Conservation (phyloP, 257 asterid species). For the Buddleja alternifolia region DNA sequence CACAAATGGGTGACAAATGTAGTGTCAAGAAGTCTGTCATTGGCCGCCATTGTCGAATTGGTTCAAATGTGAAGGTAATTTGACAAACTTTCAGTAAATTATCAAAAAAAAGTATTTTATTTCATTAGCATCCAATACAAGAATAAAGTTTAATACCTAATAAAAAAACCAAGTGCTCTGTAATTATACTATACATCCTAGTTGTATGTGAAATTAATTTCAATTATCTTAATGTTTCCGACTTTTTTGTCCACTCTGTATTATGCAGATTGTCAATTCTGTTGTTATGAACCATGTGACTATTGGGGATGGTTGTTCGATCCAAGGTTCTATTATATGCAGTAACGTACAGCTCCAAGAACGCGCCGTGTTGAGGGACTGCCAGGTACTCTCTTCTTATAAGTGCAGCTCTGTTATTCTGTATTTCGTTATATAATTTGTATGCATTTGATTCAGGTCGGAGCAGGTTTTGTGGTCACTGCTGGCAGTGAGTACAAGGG, state of each 20-base stretch:
- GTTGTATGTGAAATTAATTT: background rate
- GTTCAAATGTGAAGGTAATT: slow-evolving; percentile 97
- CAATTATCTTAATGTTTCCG: background rate
- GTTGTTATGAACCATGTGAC: slow-evolving; percentile 89
- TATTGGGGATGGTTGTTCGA: slow-evolving; percentile 89
- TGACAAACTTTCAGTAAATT: slow-evolving; percentile 7
- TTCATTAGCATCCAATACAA: background rate
- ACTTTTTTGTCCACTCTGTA: background rate
- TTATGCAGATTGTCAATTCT: slow-evolving; percentile 84
- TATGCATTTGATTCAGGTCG: slow-evolving; percentile 56
- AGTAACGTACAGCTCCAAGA: slow-evolving; percentile 94
- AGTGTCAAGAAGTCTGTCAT: slow-evolving; percentile 94
- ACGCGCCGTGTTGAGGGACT: slow-evolving; percentile 86
- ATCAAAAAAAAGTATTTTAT: slow-evolving; percentile 1
- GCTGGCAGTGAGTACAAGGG: slow-evolving; percentile 87
- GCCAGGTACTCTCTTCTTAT: slow-evolving; percentile 61
- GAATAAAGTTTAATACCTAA: background rate
- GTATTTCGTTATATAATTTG: background rate
- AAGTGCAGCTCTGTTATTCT: background rate
- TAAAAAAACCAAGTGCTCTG: background rate
- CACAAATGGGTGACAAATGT: slow-evolving; percentile 95
- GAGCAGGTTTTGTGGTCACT: slow-evolving; percentile 87
- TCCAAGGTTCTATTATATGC: slow-evolving; percentile 92
- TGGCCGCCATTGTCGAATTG: slow-evolving; percentile 97
- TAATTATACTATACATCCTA: background rate